Evolutionary conservation across 768 basidiomycete species (phyloP).

Genomic region (Leccinum subgranulosum): DNA sequence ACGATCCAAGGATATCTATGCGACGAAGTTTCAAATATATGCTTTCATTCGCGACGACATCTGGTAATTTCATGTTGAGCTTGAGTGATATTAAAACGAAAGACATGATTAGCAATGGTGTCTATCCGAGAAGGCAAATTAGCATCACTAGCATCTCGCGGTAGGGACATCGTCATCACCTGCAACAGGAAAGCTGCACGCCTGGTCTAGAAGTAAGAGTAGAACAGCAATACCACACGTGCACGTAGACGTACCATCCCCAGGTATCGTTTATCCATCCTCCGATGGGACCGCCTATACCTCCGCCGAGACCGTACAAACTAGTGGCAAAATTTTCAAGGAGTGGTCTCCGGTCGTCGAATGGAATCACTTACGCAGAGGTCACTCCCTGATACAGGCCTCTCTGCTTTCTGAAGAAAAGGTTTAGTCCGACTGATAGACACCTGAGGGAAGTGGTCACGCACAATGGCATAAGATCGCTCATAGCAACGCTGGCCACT

Average conservation of each 20-base stretch:
- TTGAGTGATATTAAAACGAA: neutral
- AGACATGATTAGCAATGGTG: neutral
- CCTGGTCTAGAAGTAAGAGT: neutral
- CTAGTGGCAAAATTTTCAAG: neutral
- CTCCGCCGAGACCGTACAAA: neutral
- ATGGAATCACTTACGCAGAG: neutral
- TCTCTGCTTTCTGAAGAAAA: neutral
- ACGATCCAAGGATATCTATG: neutral
- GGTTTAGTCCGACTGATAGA: neutral
- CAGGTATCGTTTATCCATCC: neutral
- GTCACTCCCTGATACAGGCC: neutral
- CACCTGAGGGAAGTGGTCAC: neutral
- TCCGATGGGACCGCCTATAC: neutral
- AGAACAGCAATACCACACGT: conserved; percentile 14
- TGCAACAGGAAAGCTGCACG: neutral
- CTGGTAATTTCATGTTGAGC: neutral
- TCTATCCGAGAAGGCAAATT: neutral
- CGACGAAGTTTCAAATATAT: too few relatives aligned
- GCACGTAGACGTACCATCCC: neutral
- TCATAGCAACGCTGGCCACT: neutral
- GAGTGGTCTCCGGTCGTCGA: neutral
- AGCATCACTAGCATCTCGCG: neutral
- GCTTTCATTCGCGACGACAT: too few relatives aligned
- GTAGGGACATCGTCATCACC: neutral
- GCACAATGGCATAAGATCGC: neutral